Evolutionary conservation across 495 filamentous ascomycete species (phyloP), one percentile per base, ranked within the genome.

Genomic region (Friedmanniomyces endolithicus): DNA sequence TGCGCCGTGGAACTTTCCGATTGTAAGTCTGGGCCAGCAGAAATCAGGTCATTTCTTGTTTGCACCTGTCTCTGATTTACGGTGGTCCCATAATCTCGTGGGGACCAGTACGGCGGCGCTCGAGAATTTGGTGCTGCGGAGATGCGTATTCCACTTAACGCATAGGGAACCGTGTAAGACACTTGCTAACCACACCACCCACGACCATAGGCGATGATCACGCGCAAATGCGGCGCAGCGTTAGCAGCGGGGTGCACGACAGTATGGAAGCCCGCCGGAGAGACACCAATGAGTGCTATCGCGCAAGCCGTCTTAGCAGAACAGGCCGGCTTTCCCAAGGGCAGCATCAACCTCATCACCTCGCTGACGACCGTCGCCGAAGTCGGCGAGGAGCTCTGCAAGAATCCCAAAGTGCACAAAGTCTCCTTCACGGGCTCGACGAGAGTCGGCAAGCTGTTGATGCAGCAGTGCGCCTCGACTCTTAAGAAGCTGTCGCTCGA

Each of bases 351-450:
- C 65, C 71, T 95, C 50, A 72, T 94, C 53, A 88, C 87, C 11
- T 75, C 86, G 0, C 62, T 80, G 6, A 64, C 81, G 49, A 86
- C 87, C 63, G 92, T 88, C 7, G 74, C 83, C 22, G 78, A 79
- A 23, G 76, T 92, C 2, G 88, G 88, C 44, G 74, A 83, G 66
- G 72, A 77, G 23, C 72, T 95, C 17, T 87, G 84, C n/a, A 79
- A 78, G 0, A 76, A 82, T 64, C 77, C 82, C 0, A 78, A 77
- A 3, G 73, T 95, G 52, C 79, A 83, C 65, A 95, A 95, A 67
- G 72, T 95, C 25, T 90, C 86, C 2, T 95, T 95, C 72, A 95
- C 89, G 4, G 89, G 89, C 29, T 87, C 83, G 11, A 95, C 89
- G 0, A 72, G 73, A 17, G 87, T 95, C n/a, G 89, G 89, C 12